phyloP scores from a whole-genome alignment of 495 filamentous ascomycete genomes.

The Aspergillus coremiiformis region DNA sequence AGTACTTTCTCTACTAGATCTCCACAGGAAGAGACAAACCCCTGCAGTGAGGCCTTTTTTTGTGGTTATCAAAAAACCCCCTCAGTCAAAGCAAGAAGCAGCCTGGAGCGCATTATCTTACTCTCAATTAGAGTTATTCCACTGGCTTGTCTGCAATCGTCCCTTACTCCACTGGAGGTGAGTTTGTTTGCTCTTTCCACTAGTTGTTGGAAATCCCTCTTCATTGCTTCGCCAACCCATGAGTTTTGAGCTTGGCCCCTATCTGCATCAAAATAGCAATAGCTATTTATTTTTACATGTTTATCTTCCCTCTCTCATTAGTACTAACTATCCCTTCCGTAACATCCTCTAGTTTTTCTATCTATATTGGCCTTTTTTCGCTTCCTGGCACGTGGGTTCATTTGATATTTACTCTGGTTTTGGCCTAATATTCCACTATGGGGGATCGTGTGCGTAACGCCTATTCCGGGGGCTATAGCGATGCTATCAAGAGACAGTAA shows the following conservation, averaged over 20 bases:
- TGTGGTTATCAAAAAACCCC: background rate
- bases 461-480: constrained; percentile 26
- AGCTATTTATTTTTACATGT: too few relatives aligned
- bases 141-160: background rate
- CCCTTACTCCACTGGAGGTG: background rate
- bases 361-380: too few relatives aligned
- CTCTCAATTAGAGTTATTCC: background rate
- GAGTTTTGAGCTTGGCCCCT: background rate
- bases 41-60: too few relatives aligned
- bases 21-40: background rate
- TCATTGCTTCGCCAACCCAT: background rate
- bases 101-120: background rate
- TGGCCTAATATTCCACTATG: background rate
- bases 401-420: background rate
- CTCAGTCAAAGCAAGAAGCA: background rate
- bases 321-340: too few relatives aligned
- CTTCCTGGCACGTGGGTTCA: background rate
- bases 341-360: too few relatives aligned
- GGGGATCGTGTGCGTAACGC: constrained; percentile 3
- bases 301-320: too few relatives aligned
- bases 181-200: background rate
- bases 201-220: background rate
- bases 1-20: background rate
- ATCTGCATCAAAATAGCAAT: background rate
- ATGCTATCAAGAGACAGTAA: constrained; percentile 21